Evolutionary conservation across 2,329 filamentous ascomycete genomes (phyloP).

Genomic region (Amauroascus verrucosus): DNA sequence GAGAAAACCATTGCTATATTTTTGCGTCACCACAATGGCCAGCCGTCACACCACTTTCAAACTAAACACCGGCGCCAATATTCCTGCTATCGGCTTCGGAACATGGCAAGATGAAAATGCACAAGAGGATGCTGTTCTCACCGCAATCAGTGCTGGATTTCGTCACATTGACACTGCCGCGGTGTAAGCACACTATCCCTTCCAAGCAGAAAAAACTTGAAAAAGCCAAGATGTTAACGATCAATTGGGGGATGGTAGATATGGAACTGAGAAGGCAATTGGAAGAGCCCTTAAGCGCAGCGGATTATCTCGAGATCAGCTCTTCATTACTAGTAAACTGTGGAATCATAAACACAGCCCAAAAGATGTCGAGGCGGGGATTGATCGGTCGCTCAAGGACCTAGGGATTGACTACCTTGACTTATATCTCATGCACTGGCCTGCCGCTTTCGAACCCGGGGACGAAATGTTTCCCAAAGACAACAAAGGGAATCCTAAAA

Average conservation of each 20-base stretch:
- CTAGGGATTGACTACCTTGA: conserved; percentile 58
- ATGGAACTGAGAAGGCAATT: conserved; percentile 56
- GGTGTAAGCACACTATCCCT: conserved; percentile 25
- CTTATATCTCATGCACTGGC: conserved; percentile 61
- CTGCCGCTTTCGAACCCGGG: conserved; percentile 44
- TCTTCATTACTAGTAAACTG: conserved; percentile 59
- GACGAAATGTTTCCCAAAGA: conserved; percentile 39
- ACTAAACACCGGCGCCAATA: conserved; percentile 40
- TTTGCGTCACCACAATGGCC: conserved; percentile 10
- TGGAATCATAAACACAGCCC: conserved; percentile 56
- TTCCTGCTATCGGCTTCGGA: conserved; percentile 43
- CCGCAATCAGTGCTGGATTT: conserved; percentile 44
- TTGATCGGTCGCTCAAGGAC: conserved; percentile 51
- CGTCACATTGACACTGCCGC: conserved; percentile 46
- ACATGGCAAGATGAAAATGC: conserved; percentile 46
- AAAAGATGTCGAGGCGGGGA: conserved; percentile 52
- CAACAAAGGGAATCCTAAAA: conserved; percentile 33
- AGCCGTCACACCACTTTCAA: conserved; percentile 30
- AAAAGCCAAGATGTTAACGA: background rate
- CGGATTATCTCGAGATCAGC: conserved; percentile 52
- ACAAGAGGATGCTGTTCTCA: conserved; percentile 38
- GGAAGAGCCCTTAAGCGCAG: conserved; percentile 54
- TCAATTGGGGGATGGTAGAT: conserved; percentile 29
- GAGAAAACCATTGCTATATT: background rate
- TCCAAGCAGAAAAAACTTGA: background rate